Base-by-base conservation (phyloP, 345 rosid species). In the Gossypium raimondii region DNA sequence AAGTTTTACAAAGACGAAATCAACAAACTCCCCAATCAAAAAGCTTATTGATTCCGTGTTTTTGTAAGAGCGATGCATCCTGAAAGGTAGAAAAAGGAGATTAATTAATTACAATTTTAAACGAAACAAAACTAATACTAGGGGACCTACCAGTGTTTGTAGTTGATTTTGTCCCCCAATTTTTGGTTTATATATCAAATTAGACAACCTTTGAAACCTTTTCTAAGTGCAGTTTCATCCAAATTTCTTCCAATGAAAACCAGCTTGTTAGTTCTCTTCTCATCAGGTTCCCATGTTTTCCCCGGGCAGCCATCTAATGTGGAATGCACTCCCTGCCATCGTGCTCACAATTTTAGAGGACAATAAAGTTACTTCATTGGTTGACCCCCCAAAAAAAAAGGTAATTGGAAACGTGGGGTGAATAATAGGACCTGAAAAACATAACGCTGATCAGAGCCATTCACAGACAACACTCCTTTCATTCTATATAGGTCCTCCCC, bases 401-500 rank as follows among this genome's bases (percentile, higher is more conserved):
- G n/a, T 5, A 25, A 69, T 16, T 16, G 38, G 52, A 20, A 57
- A 18, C 43, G n/a, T 2, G 51, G 68, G 48, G 48, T 45, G 64
- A 45, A 27, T 3, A 22, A 70, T 55, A 7, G 4, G 58, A 90
- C 96, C 93, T 90, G 93, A 53, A 89, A 86, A n/a, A 90, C 80
- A 14, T 87, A 89, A 5, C 86, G 86, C 75, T 85, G 84, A 61
- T 89, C 88, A 1, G 81, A 82, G 63, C 78, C 78, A 27, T 79
- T 79, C 61, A 89, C 79, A 2, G 85, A 84, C 72, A 90, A 63
- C 17, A 89, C 81, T 10, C 96, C 91, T 79, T 90, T 90, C 96
- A 90, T 85, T 76, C 91, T 79, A 81, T 89, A 90, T 76, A 90
- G 79, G 81, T 90, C 91, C 34, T 89, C 91, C 51, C 87, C 93